These are phyloP conservation scores for Kingdonia uniflora DNA, from an alignment of 164 flowering plant species.

Conservation along the genomic window DNA sequence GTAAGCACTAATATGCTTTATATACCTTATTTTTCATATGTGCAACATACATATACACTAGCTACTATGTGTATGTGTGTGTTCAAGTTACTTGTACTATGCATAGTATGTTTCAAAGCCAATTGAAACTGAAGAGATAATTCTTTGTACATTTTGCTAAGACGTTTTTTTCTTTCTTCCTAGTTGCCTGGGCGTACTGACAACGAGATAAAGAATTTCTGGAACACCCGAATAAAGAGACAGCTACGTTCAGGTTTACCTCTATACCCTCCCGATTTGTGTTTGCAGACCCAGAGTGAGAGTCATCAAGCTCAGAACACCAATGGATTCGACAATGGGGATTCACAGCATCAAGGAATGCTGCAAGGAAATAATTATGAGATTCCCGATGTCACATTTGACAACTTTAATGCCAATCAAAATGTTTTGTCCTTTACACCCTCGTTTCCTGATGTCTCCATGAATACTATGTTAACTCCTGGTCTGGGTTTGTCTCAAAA, in stretches of 20 bases:
- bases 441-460: slow-evolving; percentile 35
- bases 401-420: slow-evolving; percentile 34
- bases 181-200: slow-evolving; percentile 99
- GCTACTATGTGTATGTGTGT: too few species aligned
- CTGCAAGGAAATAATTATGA: slow-evolving; percentile 32
- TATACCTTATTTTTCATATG: too few species aligned
- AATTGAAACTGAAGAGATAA: too few species aligned
- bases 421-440: slow-evolving; percentile 31
- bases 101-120: too few species aligned
- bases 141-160: not conserved
- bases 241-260: slow-evolving; percentile 87
- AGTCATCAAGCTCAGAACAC: slow-evolving; percentile 27
- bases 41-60: too few species aligned
- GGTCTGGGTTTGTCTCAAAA: slow-evolving; percentile 31
- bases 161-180: slow-evolving; percentile 6
- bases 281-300: slow-evolving; percentile 40
- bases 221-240: slow-evolving; percentile 94
- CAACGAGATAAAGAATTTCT: slow-evolving; percentile 94
- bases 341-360: slow-evolving; percentile 26
- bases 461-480: not conserved
- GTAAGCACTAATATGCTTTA: too few species aligned
- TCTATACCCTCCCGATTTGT: slow-evolving; percentile 71
- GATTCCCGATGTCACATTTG: slow-evolving; percentile 50
- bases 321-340: slow-evolving; percentile 22
- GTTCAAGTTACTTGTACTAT: too few species aligned